These are phyloP conservation scores for Pseudonectria buxi DNA, from an alignment of 2,329 filamentous ascomycete genomes.

Conservation along the genomic window DNA sequence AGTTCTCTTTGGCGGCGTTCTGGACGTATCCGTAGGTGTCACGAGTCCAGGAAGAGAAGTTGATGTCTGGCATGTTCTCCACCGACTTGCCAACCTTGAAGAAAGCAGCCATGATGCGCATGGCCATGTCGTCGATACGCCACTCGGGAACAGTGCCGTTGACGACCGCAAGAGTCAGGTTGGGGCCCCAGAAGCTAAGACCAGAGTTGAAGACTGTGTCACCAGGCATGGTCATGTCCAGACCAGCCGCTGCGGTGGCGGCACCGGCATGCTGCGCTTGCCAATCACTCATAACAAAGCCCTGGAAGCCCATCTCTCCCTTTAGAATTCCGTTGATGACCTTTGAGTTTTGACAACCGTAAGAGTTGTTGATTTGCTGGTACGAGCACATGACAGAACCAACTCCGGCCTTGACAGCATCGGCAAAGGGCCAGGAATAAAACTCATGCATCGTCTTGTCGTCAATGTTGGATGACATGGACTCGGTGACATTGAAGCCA, in stretches of 20 bases:
- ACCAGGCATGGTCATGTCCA: constrained; percentile 87
- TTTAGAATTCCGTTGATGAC: constrained; percentile 71
- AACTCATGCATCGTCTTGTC: constrained; percentile 70
- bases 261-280: constrained; percentile 65
- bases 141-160: constrained; percentile 86
- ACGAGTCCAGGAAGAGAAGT: constrained; percentile 82
- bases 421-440: constrained; percentile 73
- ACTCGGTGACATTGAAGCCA: constrained; percentile 57
- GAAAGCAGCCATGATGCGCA: constrained; percentile 68
- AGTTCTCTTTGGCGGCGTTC: constrained; percentile 52
- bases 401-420: constrained; percentile 62
- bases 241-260: constrained; percentile 59
- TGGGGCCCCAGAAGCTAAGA: constrained; percentile 72
- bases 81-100: constrained; percentile 58
- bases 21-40: constrained; percentile 70
- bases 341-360: constrained; percentile 72
- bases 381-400: constrained; percentile 62
- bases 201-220: constrained; percentile 73
- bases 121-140: constrained; percentile 85
- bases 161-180: constrained; percentile 78
- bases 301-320: constrained; percentile 73
- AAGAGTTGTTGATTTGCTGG: constrained; percentile 75
- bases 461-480: constrained; percentile 56
- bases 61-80: constrained; percentile 49
- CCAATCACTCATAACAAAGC: constrained; percentile 79